phyloP scores from a whole-genome alignment of 108 stramenopile genomes.

The Cafeteria roenbergensis region DNA sequence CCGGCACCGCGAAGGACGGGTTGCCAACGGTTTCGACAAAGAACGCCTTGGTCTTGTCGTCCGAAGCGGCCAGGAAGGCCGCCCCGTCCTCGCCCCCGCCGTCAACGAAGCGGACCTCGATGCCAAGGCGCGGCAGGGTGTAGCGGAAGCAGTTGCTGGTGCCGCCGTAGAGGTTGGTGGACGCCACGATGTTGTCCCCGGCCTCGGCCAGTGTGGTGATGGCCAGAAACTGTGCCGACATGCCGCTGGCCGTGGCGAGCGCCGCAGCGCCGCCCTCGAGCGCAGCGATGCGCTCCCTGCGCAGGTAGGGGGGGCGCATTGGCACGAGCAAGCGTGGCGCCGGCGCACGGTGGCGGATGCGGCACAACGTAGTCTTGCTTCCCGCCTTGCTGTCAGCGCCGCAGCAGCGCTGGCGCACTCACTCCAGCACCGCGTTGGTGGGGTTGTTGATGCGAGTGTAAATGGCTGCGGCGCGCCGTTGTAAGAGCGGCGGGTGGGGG shows the following conservation, averaged over 20 bases:
- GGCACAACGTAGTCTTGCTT: no score
- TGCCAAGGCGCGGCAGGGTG: conserved; percentile 57
- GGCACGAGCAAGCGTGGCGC: no score
- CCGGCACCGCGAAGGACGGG: conserved; percentile 9
- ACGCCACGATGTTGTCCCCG: conserved; percentile 69
- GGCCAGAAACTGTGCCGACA: conserved; percentile 55
- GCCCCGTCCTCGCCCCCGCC: conserved; percentile 36
- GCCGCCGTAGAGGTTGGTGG: conserved; percentile 47
- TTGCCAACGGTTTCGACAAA: conserved; percentile 35
- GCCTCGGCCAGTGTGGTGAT: conserved; percentile 53
- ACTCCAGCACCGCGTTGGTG: conserved; percentile 56
- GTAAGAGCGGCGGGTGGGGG: not conserved
- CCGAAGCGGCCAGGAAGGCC: conserved; percentile 37
- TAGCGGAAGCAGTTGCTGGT: conserved; percentile 56
- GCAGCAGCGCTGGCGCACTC: no score
- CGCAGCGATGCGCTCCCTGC: no score
- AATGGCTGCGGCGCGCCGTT: conserved; percentile 49
- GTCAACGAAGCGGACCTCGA: conserved; percentile 58
- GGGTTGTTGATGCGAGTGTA: conserved; percentile 43
- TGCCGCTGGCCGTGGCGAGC: conserved; percentile 51
- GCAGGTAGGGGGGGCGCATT: no score
- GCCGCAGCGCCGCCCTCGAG: conserved; percentile 55
- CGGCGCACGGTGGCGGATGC: no score
- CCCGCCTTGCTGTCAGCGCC: no score
- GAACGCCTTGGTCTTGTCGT: conserved; percentile 68